Evolutionary conservation across 345 rosid species (phyloP).

Genomic region (Clausena lansium): DNA sequence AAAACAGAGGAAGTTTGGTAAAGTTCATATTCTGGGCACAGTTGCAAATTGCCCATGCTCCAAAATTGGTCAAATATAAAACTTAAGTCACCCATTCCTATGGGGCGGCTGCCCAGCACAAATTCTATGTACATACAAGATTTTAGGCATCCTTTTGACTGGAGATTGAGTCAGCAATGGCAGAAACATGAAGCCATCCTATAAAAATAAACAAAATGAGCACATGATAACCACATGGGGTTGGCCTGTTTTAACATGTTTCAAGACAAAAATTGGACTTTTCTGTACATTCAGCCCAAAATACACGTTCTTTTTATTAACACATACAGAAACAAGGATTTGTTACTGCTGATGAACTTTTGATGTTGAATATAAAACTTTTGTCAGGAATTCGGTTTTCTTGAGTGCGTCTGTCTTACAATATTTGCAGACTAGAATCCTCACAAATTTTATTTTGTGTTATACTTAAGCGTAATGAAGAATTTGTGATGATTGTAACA

Average conservation of each 20-base stretch:
- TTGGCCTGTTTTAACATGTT: neutral
- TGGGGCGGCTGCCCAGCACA: slow-evolving; percentile 19
- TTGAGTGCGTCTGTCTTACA: too few relatives aligned
- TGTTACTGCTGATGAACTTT: neutral
- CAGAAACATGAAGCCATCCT: neutral
- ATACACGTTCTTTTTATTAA: neutral
- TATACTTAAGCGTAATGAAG: too few relatives aligned
- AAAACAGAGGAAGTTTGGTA: neutral
- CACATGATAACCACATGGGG: neutral
- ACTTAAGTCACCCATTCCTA: neutral
- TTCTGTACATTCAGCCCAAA: too few relatives aligned
- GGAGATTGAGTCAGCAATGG: neutral
- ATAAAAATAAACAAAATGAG: neutral
- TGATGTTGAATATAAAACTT: neutral
- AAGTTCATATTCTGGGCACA: neutral
- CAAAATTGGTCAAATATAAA: slow-evolving; percentile 10
- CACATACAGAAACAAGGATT: neutral
- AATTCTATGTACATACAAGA: slow-evolving; percentile 7
- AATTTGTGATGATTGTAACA: too few relatives aligned
- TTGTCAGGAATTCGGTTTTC: too few relatives aligned
- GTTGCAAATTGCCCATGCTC: neutral
- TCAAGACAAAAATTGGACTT: neutral
- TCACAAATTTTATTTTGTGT: too few relatives aligned
- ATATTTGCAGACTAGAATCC: too few relatives aligned
- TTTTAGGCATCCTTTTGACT: neutral